Percentiles rank a stretch among this genome's conserved stretches.
These are phyloP conservation scores for Rhododendron vialii DNA, from an alignment of 148 eudicot species.

Conservation along the genomic window DNA sequence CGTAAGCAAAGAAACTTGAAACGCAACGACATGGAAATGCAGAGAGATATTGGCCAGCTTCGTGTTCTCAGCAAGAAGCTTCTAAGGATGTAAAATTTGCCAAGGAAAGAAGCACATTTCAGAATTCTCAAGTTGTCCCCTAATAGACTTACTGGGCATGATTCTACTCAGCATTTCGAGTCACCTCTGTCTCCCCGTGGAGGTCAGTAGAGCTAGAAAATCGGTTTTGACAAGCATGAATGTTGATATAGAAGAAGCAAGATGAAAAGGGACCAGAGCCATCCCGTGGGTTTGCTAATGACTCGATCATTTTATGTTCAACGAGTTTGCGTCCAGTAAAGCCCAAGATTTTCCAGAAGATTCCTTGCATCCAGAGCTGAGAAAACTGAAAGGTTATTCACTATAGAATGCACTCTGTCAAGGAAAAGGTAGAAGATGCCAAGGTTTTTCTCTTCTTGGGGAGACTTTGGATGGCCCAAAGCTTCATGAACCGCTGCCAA, in stretches of 20 bases:
- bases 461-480: slow-evolving; percentile 19
- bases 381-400: slow-evolving; percentile 31
- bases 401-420: slow-evolving; percentile 45
- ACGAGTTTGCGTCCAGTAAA: not conserved
- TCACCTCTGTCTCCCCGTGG: no score
- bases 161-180: no score
- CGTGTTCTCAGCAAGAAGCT: slow-evolving; percentile 59
- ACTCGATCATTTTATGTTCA: not conserved
- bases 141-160: no score
- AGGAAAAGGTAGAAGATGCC: slow-evolving; percentile 64
- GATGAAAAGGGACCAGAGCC: slow-evolving; percentile 17
- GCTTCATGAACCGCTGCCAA: slow-evolving; percentile 21
- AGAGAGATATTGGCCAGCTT: slow-evolving; percentile 59
- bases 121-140: no score
- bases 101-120: slow-evolving; percentile 48
- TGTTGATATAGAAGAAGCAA: slow-evolving; percentile 12
- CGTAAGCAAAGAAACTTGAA: no score
- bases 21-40: slow-evolving; percentile 42
- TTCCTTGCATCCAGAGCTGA: slow-evolving; percentile 52
- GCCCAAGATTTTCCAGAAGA: slow-evolving; percentile 16
- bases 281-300: slow-evolving; percentile 21
- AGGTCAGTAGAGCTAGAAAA: not conserved
- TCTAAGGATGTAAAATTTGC: not conserved
- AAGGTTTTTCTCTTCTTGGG: slow-evolving; percentile 27
- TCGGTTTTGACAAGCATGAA: not conserved